phyloP scores from a whole-genome alignment of 164 flowering plant genomes.

The Sextonia rubra region DNA sequence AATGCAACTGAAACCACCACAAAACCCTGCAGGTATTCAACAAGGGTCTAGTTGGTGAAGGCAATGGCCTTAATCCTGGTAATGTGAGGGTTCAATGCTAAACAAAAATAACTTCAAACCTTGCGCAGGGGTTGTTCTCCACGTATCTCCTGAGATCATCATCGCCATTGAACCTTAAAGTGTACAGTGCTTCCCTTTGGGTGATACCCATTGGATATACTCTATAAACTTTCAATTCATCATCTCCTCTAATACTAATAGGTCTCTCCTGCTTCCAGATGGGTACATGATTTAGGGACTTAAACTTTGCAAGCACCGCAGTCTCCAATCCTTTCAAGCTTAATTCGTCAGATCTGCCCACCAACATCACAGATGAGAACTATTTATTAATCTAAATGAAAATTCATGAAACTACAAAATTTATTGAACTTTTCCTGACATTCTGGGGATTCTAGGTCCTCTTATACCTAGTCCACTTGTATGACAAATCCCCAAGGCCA shows the following conservation, averaged over 20 bases:
- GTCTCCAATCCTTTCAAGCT: slow-evolving; percentile 62
- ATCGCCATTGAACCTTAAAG: slow-evolving; percentile 57
- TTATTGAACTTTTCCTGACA: neutral
- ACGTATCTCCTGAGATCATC: slow-evolving; percentile 48
- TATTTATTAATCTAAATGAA: neutral
- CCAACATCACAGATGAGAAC: slow-evolving; percentile 1
- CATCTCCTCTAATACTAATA: slow-evolving; percentile 55
- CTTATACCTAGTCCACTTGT: neutral
- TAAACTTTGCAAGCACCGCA: slow-evolving; percentile 60
- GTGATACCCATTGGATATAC: slow-evolving; percentile 86
- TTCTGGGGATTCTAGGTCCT: neutral
- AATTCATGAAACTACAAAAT: neutral
- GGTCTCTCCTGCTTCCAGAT: slow-evolving; percentile 90
- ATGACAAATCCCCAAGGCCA: neutral
- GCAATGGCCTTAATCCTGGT: neutral
- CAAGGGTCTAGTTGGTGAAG: neutral
- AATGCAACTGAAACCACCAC: neutral
- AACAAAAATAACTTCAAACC: slow-evolving; percentile 85
- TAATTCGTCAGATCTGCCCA: slow-evolving; percentile 53
- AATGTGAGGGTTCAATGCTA: slow-evolving; percentile 12
- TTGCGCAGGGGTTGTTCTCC: slow-evolving; percentile 75
- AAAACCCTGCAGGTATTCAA: neutral
- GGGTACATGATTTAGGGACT: slow-evolving; percentile 66
- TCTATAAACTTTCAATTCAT: slow-evolving; percentile 63
- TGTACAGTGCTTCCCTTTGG: slow-evolving; percentile 83